These are phyloP conservation scores for Sclerotinia trifoliorum DNA, from an alignment of 2,329 filamentous ascomycete genomes.

Conservation along the genomic window DNA sequence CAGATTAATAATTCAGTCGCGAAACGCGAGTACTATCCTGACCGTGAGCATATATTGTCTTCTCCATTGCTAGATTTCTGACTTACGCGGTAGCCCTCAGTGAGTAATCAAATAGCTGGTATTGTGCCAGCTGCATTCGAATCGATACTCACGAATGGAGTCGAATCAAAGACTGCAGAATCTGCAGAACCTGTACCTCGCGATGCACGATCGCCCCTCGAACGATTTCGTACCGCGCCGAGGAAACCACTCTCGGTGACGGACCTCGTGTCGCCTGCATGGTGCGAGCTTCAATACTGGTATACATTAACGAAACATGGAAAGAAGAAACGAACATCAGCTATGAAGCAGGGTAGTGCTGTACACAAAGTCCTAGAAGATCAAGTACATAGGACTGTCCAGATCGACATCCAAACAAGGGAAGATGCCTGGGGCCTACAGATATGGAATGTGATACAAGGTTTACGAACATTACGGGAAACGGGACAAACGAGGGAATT, in stretches of 20 bases:
- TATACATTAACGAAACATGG: slow-evolving; percentile 80
- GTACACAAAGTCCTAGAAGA: slow-evolving; percentile 84
- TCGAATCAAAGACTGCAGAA: slow-evolving; percentile 6
- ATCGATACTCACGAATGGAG: not conserved
- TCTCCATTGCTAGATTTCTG: slow-evolving; percentile 46
- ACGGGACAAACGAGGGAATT: slow-evolving; percentile 72
- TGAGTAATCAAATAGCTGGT: slow-evolving; percentile 44
- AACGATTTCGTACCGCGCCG: slow-evolving; percentile 75
- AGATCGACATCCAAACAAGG: slow-evolving; percentile 67
- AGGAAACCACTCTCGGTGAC: slow-evolving; percentile 81
- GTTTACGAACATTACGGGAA: slow-evolving; percentile 69
- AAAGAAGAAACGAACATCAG: slow-evolving; percentile 69
- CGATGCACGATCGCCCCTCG: slow-evolving; percentile 62
- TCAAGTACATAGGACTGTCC: slow-evolving; percentile 75
- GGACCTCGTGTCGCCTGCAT: slow-evolving; percentile 83
- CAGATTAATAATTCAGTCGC: slow-evolving; percentile 36
- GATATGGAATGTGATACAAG: slow-evolving; percentile 90
- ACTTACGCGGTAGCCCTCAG: slow-evolving; percentile 65
- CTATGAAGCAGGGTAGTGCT: slow-evolving; percentile 79
- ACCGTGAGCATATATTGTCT: slow-evolving; percentile 46
- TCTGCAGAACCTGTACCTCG: slow-evolving; percentile 20
- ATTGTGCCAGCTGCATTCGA: not conserved
- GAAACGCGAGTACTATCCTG: slow-evolving; percentile 47
- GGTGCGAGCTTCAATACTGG: slow-evolving; percentile 95
- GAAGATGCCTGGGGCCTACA: slow-evolving; percentile 81